Percentiles rank a stretch among this genome's conserved stretches.
phyloP scores from a whole-genome alignment of 352 stramenopile species.

The Globisporangium barbulae region DNA sequence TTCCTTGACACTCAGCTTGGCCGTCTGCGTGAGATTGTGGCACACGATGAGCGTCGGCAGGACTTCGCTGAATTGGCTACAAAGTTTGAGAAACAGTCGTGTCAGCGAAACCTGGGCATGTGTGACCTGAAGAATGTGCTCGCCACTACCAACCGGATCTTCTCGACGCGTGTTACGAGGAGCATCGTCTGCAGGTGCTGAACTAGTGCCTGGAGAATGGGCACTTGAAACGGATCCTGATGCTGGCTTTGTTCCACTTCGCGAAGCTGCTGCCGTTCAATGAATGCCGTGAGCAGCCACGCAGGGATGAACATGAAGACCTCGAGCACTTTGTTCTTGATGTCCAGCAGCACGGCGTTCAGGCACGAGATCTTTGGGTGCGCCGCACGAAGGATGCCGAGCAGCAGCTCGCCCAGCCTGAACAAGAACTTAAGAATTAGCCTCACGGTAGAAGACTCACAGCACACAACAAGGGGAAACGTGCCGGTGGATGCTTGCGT shows the following conservation, averaged over 20 bases:
- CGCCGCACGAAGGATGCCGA: slow-evolving; percentile 35
- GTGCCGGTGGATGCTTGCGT: slow-evolving; percentile 25
- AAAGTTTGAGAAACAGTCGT: background rate
- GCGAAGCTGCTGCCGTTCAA: slow-evolving; percentile 29
- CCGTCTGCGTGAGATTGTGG: slow-evolving; percentile 49
- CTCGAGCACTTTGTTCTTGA: slow-evolving; percentile 66
- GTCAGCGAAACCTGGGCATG: too few species aligned
- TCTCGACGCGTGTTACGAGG: slow-evolving; percentile 52
- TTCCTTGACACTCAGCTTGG: slow-evolving; percentile 20
- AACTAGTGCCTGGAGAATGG: slow-evolving; percentile 29
- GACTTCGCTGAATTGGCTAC: slow-evolving; percentile 40
- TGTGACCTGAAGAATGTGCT: background rate
- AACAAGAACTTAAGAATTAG: background rate
- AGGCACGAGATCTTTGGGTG: slow-evolving; percentile 30
- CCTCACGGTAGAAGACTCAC: background rate
- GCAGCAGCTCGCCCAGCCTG: slow-evolving; percentile 45
- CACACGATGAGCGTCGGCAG: slow-evolving; percentile 63
- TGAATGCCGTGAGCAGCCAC: slow-evolving; percentile 38
- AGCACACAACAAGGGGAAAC: background rate
- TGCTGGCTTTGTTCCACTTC: background rate
- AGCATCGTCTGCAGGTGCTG: slow-evolving; percentile 55
- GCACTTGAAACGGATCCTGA: background rate
- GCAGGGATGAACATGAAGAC: slow-evolving; percentile 61
- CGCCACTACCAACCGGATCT: slow-evolving; percentile 33
- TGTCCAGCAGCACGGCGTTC: slow-evolving; percentile 28